phyloP scores from a whole-genome alignment of 345 rosid species.

The Ceriops decandra region DNA sequence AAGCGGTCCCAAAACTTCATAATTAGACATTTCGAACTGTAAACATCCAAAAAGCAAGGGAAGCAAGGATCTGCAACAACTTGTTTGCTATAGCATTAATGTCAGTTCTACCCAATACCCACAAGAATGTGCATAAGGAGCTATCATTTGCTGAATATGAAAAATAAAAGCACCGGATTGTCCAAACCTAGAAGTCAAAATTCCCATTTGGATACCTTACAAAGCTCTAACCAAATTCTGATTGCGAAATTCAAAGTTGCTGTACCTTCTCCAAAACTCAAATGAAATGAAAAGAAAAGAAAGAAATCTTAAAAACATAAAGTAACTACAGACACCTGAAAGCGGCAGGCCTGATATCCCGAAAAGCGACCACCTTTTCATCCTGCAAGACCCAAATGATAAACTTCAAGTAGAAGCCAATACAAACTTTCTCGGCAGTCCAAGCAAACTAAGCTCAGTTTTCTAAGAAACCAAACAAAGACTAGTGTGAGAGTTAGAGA shows the following conservation, averaged over 20 bases:
- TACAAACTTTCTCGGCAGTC: background rate
- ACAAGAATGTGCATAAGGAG: background rate
- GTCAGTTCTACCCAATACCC: background rate
- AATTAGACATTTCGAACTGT: background rate
- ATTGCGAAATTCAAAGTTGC: background rate
- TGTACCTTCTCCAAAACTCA: background rate
- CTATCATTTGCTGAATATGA: background rate
- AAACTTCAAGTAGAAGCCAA: conserved; percentile 4
- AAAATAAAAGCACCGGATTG: background rate
- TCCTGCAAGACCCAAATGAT: conserved; percentile 43
- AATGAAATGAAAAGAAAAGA: background rate
- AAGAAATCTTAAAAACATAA: background rate
- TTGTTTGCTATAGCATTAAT: background rate
- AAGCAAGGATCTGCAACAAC: background rate
- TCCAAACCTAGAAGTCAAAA: background rate
- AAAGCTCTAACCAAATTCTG: background rate
- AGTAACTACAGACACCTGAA: conserved; percentile 45
- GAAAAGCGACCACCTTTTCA: conserved; percentile 76
- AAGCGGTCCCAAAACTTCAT: background rate
- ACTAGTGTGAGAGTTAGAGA: background rate
- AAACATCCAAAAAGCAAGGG: background rate
- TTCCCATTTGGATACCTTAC: background rate
- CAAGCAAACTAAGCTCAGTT: background rate
- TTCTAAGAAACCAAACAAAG: conserved; percentile 10
- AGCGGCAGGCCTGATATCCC: conserved; percentile 77